A percentile compares a stretch with the other conserved stretches of the same genome.
These are phyloP conservation scores for Zychaea mexicana DNA, from an alignment of 371 early-diverging fungal species.

Conservation along the genomic window DNA sequence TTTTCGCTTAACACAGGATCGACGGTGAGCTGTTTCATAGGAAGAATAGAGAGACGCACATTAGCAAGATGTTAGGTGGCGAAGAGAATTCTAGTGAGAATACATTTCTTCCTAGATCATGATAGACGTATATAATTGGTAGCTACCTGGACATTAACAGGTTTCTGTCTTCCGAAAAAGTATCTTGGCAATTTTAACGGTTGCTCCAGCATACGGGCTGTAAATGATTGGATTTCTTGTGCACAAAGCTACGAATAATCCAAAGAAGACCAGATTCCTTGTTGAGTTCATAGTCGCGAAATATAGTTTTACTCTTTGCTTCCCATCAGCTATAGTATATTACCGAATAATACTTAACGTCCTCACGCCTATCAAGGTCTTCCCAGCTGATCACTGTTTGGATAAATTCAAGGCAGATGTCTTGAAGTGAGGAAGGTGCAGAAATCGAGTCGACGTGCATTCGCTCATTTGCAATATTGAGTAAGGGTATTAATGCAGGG, in stretches of 20 bases:
- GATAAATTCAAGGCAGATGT: constrained; percentile 20
- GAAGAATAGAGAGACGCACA: not conserved
- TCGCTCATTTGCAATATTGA: constrained; percentile 8
- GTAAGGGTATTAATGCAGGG: constrained; percentile 33
- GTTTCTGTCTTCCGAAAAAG: constrained; percentile 31
- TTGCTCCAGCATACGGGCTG: constrained; percentile 18
- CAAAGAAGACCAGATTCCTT: no score
- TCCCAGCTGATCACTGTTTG: constrained; percentile 26
- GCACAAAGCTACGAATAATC: constrained; percentile 5
- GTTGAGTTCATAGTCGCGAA: no score
- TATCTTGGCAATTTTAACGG: constrained; percentile 32
- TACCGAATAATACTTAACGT: constrained; percentile 8
- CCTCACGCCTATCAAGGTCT: not conserved
- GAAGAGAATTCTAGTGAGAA: no score
- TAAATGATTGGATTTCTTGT: constrained; percentile 18
- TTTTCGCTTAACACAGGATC: constrained; percentile 34
- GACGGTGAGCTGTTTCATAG: constrained; percentile 22
- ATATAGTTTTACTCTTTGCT: no score
- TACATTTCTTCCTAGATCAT: not conserved
- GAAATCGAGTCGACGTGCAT: not conserved
- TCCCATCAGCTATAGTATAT: not conserved
- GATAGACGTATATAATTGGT: no score
- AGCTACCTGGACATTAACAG: constrained; percentile 27
- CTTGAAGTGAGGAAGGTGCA: not conserved
- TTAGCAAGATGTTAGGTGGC: no score